Conservation (phyloP, 768 basidiomycete genomes). For the Rhizopogon vesiculosus region DNA sequence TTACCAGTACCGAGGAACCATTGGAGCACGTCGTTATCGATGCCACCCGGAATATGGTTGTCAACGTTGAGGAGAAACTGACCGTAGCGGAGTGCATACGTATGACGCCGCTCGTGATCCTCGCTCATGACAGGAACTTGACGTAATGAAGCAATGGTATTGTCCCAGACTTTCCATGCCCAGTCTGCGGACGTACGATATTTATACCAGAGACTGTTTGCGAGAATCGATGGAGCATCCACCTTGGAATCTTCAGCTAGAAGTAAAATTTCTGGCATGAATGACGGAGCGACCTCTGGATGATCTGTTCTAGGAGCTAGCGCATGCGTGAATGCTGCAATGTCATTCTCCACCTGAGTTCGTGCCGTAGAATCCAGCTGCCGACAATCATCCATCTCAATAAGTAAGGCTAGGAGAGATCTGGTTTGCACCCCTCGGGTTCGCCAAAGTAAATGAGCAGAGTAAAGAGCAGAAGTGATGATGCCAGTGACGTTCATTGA, state of each 20-base stretch:
- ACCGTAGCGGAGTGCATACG: conserved; percentile 62
- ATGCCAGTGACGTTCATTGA: conserved; percentile 61
- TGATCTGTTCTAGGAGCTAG: conserved; percentile 33
- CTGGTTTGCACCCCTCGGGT: conserved; percentile 62
- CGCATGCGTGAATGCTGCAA: conserved; percentile 52
- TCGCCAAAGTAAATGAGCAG: conserved; percentile 61
- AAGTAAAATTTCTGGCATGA: conserved; percentile 59
- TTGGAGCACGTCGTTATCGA: conserved; percentile 63
- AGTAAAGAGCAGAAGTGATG: conserved; percentile 56
- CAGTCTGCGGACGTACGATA: conserved; percentile 69
- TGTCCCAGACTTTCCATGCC: conserved; percentile 85
- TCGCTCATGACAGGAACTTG: conserved; percentile 56
- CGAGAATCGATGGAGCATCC: conserved; percentile 65
- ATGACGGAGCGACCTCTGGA: conserved; percentile 30
- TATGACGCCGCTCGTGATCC: conserved; percentile 40
- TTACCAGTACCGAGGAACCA: conserved; percentile 73
- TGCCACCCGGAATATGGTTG: conserved; percentile 67
- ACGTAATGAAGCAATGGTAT: conserved; percentile 68
- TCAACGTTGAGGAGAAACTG: conserved; percentile 70
- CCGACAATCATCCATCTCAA: conserved; percentile 59
- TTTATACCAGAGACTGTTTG: conserved; percentile 78
- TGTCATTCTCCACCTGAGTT: conserved; percentile 56
- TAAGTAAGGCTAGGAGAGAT: conserved; percentile 54
- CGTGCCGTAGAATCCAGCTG: conserved; percentile 53
- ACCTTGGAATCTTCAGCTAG: conserved; percentile 55